Evolutionary conservation across 495 filamentous ascomycete genomes (phyloP), one percentile per base, ranked within the genome.

Genomic region (Neurospora tetrasperma): DNA sequence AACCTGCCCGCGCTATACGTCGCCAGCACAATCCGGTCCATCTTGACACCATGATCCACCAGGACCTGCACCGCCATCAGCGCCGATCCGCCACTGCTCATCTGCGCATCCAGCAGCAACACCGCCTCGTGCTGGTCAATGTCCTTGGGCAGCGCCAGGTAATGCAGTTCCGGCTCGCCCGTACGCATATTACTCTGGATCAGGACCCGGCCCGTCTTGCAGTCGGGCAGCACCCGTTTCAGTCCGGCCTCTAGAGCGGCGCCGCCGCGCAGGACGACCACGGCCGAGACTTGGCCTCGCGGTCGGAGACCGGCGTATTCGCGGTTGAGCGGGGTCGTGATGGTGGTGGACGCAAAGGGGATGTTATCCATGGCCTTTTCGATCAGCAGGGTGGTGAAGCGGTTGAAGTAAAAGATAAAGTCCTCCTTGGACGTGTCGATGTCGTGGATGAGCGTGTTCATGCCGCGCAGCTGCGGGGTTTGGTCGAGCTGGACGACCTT

Each of bases 381-480:
- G 40, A 99, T 88, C 8, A 99, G 85, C n/a, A 98, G 82, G 1
- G 90, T 89, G 3, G 90, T 87, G 43, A 98, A 82, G 23, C 96
- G 89, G 82, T 99, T 93, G 76, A 98, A 97, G 80, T 97, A 97
- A 81, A 98, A 98, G 71, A 97, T 93, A 78, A 97, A 98, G 74
- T 98, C 94, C 74, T 97, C 96, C 48, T 91, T 88, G 12, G 89
- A 83, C 2, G 91, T 95, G 54, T 91, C 86, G 31, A 91, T 92
- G 77, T 93, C 86, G 76, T 95, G 92, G 40, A 99, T 88, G 70
- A 98, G 91, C 0, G 94, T 97, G 80, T 92, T 94, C 88, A 99
- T 97, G 27, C 88, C 94, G 41, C 86, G 82, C 48, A 98, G 84
- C 79, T 99, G 95, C 6, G 88, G 86, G 0, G 90, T 96, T 73